Evolutionary conservation across 2,329 filamentous ascomycete genomes (phyloP).

Genomic region (Periconia sp.): DNA sequence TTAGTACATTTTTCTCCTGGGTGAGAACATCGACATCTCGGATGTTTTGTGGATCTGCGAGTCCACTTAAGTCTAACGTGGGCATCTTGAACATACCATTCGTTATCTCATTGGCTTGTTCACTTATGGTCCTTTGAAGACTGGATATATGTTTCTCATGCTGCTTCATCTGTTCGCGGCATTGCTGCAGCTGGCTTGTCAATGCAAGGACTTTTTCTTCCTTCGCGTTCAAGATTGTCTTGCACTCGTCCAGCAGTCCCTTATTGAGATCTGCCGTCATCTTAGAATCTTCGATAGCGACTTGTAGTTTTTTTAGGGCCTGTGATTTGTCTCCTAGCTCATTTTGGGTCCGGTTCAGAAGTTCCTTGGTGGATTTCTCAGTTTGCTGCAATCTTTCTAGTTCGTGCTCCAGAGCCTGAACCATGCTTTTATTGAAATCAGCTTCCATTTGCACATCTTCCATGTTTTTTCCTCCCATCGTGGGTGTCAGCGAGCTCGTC

Average conservation of each 20-base stretch:
- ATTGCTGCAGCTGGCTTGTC: neutral
- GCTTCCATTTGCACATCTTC: constrained; percentile 1
- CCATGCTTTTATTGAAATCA: neutral
- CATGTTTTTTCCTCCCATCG: neutral
- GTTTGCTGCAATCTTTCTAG: neutral
- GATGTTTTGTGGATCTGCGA: neutral
- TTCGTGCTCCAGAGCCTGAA: neutral
- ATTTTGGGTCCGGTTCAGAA: neutral
- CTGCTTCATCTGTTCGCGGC: neutral
- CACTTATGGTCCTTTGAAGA: neutral
- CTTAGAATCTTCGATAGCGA: neutral
- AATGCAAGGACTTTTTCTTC: neutral
- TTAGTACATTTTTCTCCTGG: neutral
- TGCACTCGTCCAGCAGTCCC: neutral
- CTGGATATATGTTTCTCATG: neutral
- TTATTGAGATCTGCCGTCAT: neutral
- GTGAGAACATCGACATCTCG: neutral
- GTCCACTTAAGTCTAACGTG: neutral
- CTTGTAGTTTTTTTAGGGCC: neutral
- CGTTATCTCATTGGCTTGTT: neutral
- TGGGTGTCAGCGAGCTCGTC: neutral
- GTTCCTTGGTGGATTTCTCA: neutral
- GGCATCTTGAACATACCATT: neutral
- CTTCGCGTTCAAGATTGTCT: neutral
- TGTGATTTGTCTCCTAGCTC: neutral